Evolutionary conservation across 768 basidiomycete species (phyloP).

Genomic region (Boletus vinaceobasis): DNA sequence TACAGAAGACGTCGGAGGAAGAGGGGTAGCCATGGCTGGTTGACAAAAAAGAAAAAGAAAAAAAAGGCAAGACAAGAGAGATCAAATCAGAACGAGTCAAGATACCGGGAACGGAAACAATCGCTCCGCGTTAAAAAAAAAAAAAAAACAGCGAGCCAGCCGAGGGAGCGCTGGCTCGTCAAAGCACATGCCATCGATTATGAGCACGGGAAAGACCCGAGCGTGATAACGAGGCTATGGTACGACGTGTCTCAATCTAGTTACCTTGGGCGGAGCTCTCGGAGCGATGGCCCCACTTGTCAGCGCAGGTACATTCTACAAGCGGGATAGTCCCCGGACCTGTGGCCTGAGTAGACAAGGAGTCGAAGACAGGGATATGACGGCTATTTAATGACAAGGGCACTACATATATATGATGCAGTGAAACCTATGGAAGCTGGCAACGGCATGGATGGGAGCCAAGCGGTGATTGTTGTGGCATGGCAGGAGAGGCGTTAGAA

Average conservation of each 20-base stretch:
- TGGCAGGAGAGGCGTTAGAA: constrained; percentile 40
- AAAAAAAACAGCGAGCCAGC: not conserved
- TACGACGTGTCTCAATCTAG: constrained; percentile 7
- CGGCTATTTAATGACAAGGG: constrained; percentile 15
- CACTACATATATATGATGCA: constrained; percentile 3
- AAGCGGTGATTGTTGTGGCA: constrained; percentile 5
- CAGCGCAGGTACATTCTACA: not conserved
- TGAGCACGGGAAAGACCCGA: not conserved
- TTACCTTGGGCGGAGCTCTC: not conserved
- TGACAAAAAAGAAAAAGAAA: not conserved
- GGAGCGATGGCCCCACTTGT: not conserved
- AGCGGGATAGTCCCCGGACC: not conserved
- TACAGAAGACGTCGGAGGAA: not conserved
- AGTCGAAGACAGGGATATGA: not conserved
- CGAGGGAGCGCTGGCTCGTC: no score
- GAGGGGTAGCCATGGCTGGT: constrained; percentile 14
- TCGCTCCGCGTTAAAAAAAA: not conserved
- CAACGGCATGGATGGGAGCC: constrained; percentile 7
- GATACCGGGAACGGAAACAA: constrained; percentile 5
- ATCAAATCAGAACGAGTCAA: not conserved
- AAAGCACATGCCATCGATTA: not conserved
- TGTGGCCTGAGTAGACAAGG: not conserved
- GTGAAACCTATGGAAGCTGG: constrained; percentile 10
- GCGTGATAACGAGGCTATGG: not conserved
- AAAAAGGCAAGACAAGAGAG: not conserved